phyloP scores from a whole-genome alignment of 2,329 filamentous ascomycete species.

The Metarhizium guizhouense region DNA sequence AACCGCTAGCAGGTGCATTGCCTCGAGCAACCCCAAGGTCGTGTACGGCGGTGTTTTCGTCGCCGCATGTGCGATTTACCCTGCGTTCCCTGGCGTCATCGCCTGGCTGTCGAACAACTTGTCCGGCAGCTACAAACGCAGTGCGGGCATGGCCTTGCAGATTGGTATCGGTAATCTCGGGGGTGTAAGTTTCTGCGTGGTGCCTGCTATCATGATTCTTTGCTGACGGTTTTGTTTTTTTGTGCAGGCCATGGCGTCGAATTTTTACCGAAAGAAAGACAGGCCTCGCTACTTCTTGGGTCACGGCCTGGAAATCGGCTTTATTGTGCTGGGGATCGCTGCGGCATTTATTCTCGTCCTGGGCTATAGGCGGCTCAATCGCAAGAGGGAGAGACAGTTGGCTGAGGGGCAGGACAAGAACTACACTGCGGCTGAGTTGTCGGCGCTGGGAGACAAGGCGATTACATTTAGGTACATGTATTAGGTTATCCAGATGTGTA shows the following conservation, averaged over 20 bases:
- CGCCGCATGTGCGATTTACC: constrained; percentile 70
- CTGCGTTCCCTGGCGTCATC: constrained; percentile 69
- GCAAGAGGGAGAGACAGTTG: constrained; percentile 40
- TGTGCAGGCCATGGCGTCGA: constrained; percentile 56
- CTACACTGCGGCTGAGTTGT: constrained; percentile 39
- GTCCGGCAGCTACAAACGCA: constrained; percentile 56
- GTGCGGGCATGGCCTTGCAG: constrained; percentile 55
- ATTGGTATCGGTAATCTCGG: constrained; percentile 53
- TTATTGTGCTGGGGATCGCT: constrained; percentile 35
- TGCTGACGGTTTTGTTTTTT: background rate
- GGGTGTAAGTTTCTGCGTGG: constrained; percentile 25
- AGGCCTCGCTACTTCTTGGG: constrained; percentile 40
- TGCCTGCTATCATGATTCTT: background rate
- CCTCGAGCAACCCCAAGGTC: constrained; percentile 45
- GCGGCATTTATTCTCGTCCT: constrained; percentile 35
- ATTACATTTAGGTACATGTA: constrained; percentile 55
- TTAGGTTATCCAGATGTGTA: constrained; percentile 11
- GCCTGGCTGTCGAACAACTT: constrained; percentile 74
- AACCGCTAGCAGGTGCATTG: constrained; percentile 42
- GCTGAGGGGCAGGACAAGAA: constrained; percentile 29
- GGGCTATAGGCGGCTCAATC: constrained; percentile 50
- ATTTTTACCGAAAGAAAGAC: constrained; percentile 54
- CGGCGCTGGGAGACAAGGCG: constrained; percentile 50
- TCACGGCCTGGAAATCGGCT: constrained; percentile 40
- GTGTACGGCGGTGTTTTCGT: constrained; percentile 71